These are phyloP conservation scores for Penicillium sp. DNA, from an alignment of 2,329 filamentous ascomycete species.

Conservation along the genomic window DNA sequence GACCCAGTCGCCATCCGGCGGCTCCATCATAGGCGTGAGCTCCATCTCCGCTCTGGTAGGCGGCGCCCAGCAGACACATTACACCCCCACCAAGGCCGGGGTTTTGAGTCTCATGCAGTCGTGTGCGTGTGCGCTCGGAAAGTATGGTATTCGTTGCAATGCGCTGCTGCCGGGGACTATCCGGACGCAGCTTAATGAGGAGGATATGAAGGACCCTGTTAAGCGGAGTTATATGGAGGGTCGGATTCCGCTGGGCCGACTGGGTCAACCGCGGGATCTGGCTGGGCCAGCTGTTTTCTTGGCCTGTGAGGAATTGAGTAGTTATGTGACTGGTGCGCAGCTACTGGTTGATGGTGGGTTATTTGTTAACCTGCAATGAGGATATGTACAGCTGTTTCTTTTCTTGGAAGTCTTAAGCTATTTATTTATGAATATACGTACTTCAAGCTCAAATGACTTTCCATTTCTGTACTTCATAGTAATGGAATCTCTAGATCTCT, in stretches of 20 bases:
- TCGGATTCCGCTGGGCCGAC: conserved; percentile 66
- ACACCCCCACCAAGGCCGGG: conserved; percentile 81
- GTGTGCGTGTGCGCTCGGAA: conserved; percentile 67
- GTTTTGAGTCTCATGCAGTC: conserved; percentile 75
- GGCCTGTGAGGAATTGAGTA: conserved; percentile 67
- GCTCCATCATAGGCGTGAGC: conserved; percentile 57
- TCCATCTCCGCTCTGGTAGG: conserved; percentile 45
- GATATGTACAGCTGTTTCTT: not conserved
- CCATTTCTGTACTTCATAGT: not conserved
- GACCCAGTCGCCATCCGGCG: conserved; percentile 58
- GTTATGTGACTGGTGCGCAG: conserved; percentile 74
- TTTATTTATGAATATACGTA: not conserved
- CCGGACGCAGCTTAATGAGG: conserved; percentile 73
- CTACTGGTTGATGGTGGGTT: conserved; percentile 78
- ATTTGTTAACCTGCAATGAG: conserved; percentile 76
- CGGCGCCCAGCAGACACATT: conserved; percentile 70
- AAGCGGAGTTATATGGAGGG: conserved; percentile 74
- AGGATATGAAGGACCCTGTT: conserved; percentile 62
- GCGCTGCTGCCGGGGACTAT: conserved; percentile 76
- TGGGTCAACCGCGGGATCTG: conserved; percentile 64
- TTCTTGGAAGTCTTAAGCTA: not conserved
- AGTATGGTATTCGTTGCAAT: conserved; percentile 70
- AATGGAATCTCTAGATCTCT: conserved; percentile 10
- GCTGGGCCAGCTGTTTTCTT: conserved; percentile 79
- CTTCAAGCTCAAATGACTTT: not conserved